phyloP scores from a whole-genome alignment of 2,329 filamentous ascomycete genomes.

The Aspergillus fijiensis region DNA sequence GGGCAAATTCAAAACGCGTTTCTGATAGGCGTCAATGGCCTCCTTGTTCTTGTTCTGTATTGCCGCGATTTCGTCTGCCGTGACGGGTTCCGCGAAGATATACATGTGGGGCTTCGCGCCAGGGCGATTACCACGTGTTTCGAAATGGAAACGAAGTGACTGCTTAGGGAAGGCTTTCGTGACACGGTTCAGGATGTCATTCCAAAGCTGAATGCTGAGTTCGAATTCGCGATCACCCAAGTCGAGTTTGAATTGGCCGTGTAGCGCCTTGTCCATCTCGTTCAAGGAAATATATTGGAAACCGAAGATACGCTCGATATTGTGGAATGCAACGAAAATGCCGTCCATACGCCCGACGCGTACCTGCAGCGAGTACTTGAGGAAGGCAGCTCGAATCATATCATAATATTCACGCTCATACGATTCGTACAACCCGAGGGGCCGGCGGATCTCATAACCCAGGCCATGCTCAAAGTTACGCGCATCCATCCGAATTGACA shows the following conservation, averaged over 20 bases:
- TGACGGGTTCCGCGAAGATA: slow-evolving; percentile 84
- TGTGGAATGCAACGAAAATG: slow-evolving; percentile 96
- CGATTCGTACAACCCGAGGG: slow-evolving; percentile 79
- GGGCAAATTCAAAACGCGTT: slow-evolving; percentile 39
- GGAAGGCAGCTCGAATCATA: slow-evolving; percentile 89
- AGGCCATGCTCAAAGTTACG: slow-evolving; percentile 68
- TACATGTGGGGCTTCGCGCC: slow-evolving; percentile 66
- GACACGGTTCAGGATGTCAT: slow-evolving; percentile 74
- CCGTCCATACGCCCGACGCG: slow-evolving; percentile 98
- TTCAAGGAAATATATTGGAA: slow-evolving; percentile 88
- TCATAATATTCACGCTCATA: slow-evolving; percentile 96
- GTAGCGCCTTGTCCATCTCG: slow-evolving; percentile 89
- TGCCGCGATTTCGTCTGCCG: slow-evolving; percentile 65
- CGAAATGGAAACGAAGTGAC: slow-evolving; percentile 78
- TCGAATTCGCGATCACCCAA: slow-evolving; percentile 85
- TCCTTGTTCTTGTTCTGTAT: slow-evolving; percentile 70
- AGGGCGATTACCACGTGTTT: slow-evolving; percentile 62
- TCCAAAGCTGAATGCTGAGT: slow-evolving; percentile 73
- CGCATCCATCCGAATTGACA: slow-evolving; percentile 87
- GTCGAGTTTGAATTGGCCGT: slow-evolving; percentile 66
- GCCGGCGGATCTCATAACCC: slow-evolving; percentile 80
- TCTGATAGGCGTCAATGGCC: slow-evolving; percentile 68
- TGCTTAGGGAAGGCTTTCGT: slow-evolving; percentile 70
- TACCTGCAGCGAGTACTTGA: slow-evolving; percentile 96
- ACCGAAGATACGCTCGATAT: slow-evolving; percentile 90